Percentiles rank a stretch among this genome's conserved stretches.
Evolutionary conservation across 148 eudicot species (phyloP).

Genomic region (Dianthus caryophyllus): DNA sequence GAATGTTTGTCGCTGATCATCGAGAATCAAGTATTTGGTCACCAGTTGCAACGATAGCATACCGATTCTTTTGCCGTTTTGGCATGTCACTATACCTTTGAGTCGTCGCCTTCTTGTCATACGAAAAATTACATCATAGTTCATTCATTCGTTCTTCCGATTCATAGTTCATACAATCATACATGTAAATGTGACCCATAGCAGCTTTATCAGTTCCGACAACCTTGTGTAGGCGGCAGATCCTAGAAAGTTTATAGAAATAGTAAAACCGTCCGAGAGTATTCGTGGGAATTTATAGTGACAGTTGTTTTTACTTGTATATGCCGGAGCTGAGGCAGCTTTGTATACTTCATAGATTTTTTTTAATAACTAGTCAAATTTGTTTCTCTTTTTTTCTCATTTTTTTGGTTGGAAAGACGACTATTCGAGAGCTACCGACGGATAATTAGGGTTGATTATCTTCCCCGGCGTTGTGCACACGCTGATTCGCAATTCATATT

Average conservation of each 20-base stretch:
- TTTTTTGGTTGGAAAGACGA: background rate
- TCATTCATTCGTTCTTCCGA: conserved; percentile 30
- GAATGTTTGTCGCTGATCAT: background rate
- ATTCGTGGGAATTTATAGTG: conserved; percentile 17
- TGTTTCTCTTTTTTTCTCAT: background rate
- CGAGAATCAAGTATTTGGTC: conserved; percentile 1
- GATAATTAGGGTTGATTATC: no score
- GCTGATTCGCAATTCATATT: no score
- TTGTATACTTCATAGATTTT: conserved; percentile 12
- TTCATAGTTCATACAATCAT: no score
- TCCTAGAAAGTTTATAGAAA: conserved; percentile 20
- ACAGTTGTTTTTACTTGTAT: conserved; percentile 26
- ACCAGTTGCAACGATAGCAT: conserved; percentile 2
- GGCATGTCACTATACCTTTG: conserved; percentile 18
- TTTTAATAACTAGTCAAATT: conserved; percentile 2
- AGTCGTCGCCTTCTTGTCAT: conserved; percentile 17
- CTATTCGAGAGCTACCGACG: no score
- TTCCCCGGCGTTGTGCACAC: no score
- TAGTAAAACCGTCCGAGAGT: conserved; percentile 20
- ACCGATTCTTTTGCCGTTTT: conserved; percentile 23
- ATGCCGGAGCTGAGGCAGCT: conserved; percentile 18
- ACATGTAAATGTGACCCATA: conserved; percentile 27
- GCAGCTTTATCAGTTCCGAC: background rate
- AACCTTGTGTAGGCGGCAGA: conserved; percentile 18
- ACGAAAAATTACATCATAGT: conserved; percentile 25